phyloP scores from a whole-genome alignment of 2,329 filamentous ascomycete genomes.

The Zasmidium citrigriseum region DNA sequence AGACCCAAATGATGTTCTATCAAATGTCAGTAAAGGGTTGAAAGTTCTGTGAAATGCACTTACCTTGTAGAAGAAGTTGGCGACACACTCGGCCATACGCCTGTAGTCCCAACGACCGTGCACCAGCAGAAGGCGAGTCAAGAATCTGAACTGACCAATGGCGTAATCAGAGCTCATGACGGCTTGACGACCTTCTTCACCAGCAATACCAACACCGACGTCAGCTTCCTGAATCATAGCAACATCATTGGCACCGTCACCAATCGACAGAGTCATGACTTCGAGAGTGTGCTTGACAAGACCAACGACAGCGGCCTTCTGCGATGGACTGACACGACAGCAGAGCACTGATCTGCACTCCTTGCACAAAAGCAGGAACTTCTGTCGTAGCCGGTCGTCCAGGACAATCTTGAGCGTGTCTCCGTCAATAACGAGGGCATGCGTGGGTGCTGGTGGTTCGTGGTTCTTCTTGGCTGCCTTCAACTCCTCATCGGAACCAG shows the following conservation, averaged over 20 bases:
- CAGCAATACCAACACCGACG: slow-evolving; percentile 93
- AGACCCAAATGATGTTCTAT: slow-evolving; percentile 94
- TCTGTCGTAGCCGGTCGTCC: slow-evolving; percentile 79
- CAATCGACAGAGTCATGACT: slow-evolving; percentile 92
- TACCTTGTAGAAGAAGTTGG: slow-evolving; percentile 99
- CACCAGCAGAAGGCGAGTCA: slow-evolving; percentile 81
- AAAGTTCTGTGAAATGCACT: background rate
- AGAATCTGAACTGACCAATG: slow-evolving; percentile 89
- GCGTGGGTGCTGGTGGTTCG: slow-evolving; percentile 80
- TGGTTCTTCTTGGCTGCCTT: slow-evolving; percentile 77
- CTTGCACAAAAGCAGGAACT: slow-evolving; percentile 93
- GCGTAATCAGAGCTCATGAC: slow-evolving; percentile 97
- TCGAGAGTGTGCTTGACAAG: slow-evolving; percentile 95
- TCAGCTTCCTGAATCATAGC: slow-evolving; percentile 98
- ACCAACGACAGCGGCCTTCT: slow-evolving; percentile 94
- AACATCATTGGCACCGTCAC: slow-evolving; percentile 93
- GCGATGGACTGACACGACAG: slow-evolving; percentile 93
- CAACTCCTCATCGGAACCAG: slow-evolving; percentile 83
- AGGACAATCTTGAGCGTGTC: slow-evolving; percentile 89
- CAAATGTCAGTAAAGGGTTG: slow-evolving; percentile 28
- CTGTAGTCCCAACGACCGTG: slow-evolving; percentile 97
- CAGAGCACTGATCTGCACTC: slow-evolving; percentile 95
- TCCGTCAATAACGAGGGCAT: slow-evolving; percentile 92
- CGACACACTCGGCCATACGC: slow-evolving; percentile 85
- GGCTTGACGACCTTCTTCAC: slow-evolving; percentile 87